Conservation (phyloP, 2,329 filamentous ascomycete species). For the Botrytis aclada region DNA sequence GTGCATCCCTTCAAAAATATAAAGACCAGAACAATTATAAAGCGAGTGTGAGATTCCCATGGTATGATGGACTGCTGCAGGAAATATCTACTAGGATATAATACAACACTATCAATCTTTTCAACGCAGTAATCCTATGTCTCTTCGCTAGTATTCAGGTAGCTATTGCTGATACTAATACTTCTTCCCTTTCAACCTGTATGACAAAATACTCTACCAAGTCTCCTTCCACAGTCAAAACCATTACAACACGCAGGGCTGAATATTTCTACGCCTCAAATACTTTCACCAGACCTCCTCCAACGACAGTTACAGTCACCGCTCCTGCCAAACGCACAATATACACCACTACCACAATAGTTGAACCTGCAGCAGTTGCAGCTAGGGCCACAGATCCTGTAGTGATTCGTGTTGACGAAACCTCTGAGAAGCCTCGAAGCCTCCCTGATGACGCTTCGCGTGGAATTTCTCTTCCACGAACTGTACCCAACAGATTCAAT, state of each 20-base stretch:
- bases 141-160: not conserved
- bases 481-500: not conserved
- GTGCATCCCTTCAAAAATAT: not conserved
- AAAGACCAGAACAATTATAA: not conserved
- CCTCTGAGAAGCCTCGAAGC: not conserved
- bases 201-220: not conserved
- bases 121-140: not conserved
- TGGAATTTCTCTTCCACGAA: not conserved
- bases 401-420: not conserved
- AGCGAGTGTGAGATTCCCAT: not conserved
- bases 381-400: not conserved
- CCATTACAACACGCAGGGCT: not conserved
- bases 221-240: not conserved
- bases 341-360: not conserved
- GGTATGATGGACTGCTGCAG: not conserved
- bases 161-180: not conserved
- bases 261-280: not conserved
- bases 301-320: not conserved
- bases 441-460: not conserved
- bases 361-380: fast-evolving
- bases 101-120: not conserved
- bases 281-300: not conserved
- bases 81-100: not conserved
- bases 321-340: not conserved
- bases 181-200: not conserved